phyloP scores from a whole-genome alignment of 176 grass and related monocot genomes.

The Raddia distichophylla region DNA sequence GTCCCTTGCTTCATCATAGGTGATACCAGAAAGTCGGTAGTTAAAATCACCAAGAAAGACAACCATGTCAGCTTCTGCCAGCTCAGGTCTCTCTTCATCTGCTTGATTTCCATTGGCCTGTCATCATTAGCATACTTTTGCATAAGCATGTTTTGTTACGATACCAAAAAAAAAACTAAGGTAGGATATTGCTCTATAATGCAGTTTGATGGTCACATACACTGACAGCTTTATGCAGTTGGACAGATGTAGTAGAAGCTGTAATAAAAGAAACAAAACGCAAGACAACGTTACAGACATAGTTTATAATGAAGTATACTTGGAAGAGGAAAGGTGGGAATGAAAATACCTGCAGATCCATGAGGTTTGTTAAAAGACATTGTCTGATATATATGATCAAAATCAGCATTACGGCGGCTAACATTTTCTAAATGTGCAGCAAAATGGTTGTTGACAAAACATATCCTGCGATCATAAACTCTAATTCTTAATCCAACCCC shows the following conservation, averaged over 20 bases:
- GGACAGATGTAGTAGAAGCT: constrained; percentile 90
- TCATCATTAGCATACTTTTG: constrained; percentile 40
- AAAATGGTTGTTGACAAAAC: constrained; percentile 95
- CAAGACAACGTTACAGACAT: constrained; percentile 26
- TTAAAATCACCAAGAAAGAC: constrained; percentile 99
- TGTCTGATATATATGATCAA: constrained; percentile 75
- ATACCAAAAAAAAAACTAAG: neutral
- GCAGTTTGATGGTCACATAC: constrained; percentile 57
- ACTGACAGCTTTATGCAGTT: constrained; percentile 77
- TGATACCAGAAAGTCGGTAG: constrained; percentile 85
- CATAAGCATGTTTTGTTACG: constrained; percentile 11
- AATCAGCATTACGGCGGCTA: constrained; percentile 79
- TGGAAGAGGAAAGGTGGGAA: constrained; percentile 23
- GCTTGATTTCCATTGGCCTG: constrained; percentile 69
- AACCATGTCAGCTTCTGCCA: constrained; percentile 89
- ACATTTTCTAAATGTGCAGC: constrained; percentile 87
- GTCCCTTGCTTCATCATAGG: constrained; percentile 94
- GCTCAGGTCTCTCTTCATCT: constrained; percentile 72
- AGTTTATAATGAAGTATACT: constrained; percentile 18
- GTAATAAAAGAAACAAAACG: constrained; percentile 41
- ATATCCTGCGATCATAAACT: constrained; percentile 79
- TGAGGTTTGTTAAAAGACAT: constrained; percentile 86
- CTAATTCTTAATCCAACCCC: constrained; percentile 91
- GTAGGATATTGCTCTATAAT: constrained; percentile 7
- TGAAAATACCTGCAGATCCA: constrained; percentile 69